These are phyloP conservation scores for Diaporthe ilicicola DNA, from an alignment of 2,329 filamentous ascomycete genomes.

Conservation along the genomic window DNA sequence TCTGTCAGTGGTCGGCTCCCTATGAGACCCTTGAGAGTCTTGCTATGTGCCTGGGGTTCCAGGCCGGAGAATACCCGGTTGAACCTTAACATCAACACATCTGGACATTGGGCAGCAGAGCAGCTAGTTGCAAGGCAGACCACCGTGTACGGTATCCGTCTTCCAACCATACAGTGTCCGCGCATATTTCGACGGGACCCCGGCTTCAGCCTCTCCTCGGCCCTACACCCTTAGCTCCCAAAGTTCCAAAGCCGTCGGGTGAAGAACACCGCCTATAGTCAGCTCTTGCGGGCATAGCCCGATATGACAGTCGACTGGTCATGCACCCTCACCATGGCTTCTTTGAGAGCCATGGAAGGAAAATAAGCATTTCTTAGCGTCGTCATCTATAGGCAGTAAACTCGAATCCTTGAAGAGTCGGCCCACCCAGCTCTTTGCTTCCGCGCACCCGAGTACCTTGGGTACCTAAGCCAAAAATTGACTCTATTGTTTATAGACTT, in stretches of 20 bases:
- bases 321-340: neutral
- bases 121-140: neutral
- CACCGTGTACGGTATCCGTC: neutral
- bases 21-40: neutral
- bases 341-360: neutral
- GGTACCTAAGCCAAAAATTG: too few species aligned
- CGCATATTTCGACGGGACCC: neutral
- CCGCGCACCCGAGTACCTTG: too few species aligned
- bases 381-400: too few species aligned
- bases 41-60: neutral
- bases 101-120: neutral
- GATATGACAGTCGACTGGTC: neutral
- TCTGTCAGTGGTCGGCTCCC: neutral
- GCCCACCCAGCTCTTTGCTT: too few species aligned
- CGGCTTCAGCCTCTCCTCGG: neutral
- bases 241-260: neutral
- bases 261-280: neutral
- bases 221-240: neutral
- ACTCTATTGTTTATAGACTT: too few species aligned
- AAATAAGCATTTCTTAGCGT: too few species aligned
- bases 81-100: neutral
- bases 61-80: neutral
- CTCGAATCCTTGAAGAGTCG: too few species aligned
- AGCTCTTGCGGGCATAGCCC: neutral
- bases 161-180: neutral